Conservation (phyloP, 2,329 filamentous ascomycete species). For the Aspergillus neoniger region DNA sequence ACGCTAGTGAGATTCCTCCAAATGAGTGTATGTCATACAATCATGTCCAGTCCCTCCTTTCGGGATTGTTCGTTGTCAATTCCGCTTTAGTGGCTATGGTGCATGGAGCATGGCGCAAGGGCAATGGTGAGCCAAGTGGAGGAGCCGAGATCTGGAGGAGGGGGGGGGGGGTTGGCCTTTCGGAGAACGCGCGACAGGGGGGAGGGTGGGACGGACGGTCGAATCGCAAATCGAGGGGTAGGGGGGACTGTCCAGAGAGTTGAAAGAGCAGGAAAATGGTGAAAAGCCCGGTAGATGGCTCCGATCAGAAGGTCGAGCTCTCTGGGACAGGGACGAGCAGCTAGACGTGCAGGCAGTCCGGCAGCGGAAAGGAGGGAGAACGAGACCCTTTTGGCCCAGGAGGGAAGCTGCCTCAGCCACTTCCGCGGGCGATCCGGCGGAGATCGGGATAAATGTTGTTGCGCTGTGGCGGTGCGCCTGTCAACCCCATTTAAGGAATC, state of each 20-base stretch:
- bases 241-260: background rate
- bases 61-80: background rate
- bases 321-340: background rate
- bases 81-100: slow-evolving; percentile 17
- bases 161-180: background rate
- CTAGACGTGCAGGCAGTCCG: slow-evolving; percentile 1
- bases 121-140: slow-evolving; percentile 9
- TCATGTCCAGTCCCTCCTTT: slow-evolving; percentile 28
- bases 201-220: background rate
- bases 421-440: slow-evolving; percentile 34
- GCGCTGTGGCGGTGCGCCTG: slow-evolving; percentile 33
- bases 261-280: background rate
- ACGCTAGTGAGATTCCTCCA: slow-evolving; percentile 4
- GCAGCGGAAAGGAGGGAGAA: slow-evolving; percentile 14
- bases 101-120: slow-evolving; percentile 28
- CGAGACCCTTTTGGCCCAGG: slow-evolving; percentile 16
- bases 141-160: slow-evolving; percentile 10
- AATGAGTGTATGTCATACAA: slow-evolving; percentile 28
- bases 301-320: background rate
- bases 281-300: background rate
- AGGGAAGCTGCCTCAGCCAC: slow-evolving; percentile 25
- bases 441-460: slow-evolving; percentile 32
- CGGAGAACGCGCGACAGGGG: slow-evolving; percentile 14
- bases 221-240: background rate
- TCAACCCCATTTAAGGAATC: too few relatives aligned